Base-by-base conservation (phyloP, 441 rosid genomes). In the Eutrema salsugineum region DNA sequence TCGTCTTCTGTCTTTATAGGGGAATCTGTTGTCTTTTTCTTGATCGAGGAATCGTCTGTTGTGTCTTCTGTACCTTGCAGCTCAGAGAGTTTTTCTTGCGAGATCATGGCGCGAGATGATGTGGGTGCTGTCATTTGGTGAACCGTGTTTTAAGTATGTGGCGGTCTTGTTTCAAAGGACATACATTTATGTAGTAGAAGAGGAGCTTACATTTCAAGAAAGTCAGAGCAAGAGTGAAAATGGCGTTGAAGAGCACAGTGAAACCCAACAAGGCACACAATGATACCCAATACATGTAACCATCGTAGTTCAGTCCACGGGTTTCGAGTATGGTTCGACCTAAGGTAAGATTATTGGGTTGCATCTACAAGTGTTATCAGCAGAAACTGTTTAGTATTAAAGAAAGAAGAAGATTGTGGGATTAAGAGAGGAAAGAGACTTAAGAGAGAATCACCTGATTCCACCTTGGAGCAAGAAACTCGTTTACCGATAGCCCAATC, bases 201-300 rank as follows among this genome's bases (percentile, higher is more conserved):
- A 22, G 20, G 51, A 15, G 72, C 91, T 80, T 68, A 88, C 97
- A 71, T 42, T 84, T 49, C 20, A 92, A 84, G 76, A 58, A 85
- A n/a, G 81, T 78, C 14, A 92, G 84, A 46, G 91, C 89, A 56
- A 90, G 6, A 36, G 80, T 71, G 75, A 58, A 88, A 22, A 65
- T 43, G 19, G 79, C 15, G 78, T 92, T 90, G 82, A 85, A 87
- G 17, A 92, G 36, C 5, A 87, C 20, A 6, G 70, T 77, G 79
- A 74, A 89, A 46, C 90, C 94, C 16, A 66, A 27, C 56, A 63
- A 36, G 38, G 87, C 94, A 8, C 86, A 88, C 2, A 82, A 57
- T 66, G 91, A 93, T 8, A 90, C 54, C 98, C 97, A 92, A 76
- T 87, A 90, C 98, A 96, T 90, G 22, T 82, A 67, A 11, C 84